Conservation (phyloP, 1,284 basidiomycete species). For the Chondrostereum purpureum region DNA sequence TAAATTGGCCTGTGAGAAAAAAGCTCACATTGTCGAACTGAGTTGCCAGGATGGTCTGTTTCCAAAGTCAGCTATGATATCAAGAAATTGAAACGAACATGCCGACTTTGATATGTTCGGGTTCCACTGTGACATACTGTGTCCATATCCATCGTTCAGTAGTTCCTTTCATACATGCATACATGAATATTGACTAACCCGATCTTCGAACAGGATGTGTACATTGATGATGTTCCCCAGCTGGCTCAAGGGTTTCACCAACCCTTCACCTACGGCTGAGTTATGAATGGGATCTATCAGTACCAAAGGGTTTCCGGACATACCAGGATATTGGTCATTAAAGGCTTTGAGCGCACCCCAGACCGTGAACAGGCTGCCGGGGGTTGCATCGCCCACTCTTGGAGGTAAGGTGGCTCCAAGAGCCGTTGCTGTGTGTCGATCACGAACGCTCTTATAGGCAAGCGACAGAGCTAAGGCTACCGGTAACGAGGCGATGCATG, state of each 20-base stretch:
- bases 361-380: conserved; percentile 26
- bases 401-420: conserved; percentile 27
- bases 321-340: conserved; percentile 26
- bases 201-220: conserved; percentile 25
- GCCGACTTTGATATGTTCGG: conserved; percentile 30
- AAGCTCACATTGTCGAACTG: conserved; percentile 13
- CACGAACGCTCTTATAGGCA: too few species aligned
- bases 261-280: too few species aligned
- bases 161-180: too few species aligned
- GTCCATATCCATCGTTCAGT: neutral
- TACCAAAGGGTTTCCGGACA: too few species aligned
- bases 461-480: too few species aligned
- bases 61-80: too few species aligned
- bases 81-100: neutral
- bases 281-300: too few species aligned
- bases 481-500: too few species aligned
- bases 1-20: neutral
- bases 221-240: conserved; percentile 25
- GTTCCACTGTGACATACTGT: conserved; percentile 28
- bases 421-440: conserved; percentile 22
- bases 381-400: conserved; percentile 20
- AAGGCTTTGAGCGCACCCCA: conserved; percentile 20
- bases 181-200: conserved; percentile 17
- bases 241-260: conserved; percentile 14
- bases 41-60: conserved; percentile 21